Conservation (phyloP, 179 eudicot species). For the Carnegiea gigantea region DNA sequence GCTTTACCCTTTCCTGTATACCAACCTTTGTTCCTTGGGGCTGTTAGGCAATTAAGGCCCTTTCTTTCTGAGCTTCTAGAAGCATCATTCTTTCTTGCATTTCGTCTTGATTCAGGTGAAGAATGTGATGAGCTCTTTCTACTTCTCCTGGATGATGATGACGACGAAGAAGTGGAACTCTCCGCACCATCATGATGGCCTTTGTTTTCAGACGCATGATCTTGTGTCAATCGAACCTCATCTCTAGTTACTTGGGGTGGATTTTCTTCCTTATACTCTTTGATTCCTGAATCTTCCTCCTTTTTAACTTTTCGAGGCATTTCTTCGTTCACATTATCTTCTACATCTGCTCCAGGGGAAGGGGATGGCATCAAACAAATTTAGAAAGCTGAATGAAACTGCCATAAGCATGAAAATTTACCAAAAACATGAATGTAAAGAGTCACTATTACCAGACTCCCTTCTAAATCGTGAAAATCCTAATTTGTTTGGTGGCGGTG, state of each 20-base stretch:
- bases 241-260: background rate
- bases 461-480: slow-evolving; percentile 35
- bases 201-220: slow-evolving; percentile 10
- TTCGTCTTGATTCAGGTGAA: background rate
- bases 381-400: background rate
- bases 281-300: background rate
- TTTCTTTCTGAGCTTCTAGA: slow-evolving; percentile 43
- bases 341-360: slow-evolving; percentile 28
- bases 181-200: slow-evolving; percentile 27
- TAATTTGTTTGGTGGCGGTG: slow-evolving; percentile 12
- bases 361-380: background rate
- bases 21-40: slow-evolving; percentile 25
- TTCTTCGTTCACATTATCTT: slow-evolving; percentile 27
- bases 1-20: slow-evolving; percentile 8
- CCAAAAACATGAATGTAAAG: background rate
- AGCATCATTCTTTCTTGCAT: slow-evolving; percentile 44
- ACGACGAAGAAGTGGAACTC: slow-evolving; percentile 44
- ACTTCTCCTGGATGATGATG: slow-evolving; percentile 26
- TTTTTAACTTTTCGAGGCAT: slow-evolving; percentile 26
- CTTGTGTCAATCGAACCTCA: background rate
- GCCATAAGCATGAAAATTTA: background rate
- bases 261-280: background rate
- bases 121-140: background rate
- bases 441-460: slow-evolving; percentile 43
- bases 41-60: slow-evolving; percentile 45